phyloP scores from a whole-genome alignment of 148 eudicot genomes.

The Fallopia convolvulus region DNA sequence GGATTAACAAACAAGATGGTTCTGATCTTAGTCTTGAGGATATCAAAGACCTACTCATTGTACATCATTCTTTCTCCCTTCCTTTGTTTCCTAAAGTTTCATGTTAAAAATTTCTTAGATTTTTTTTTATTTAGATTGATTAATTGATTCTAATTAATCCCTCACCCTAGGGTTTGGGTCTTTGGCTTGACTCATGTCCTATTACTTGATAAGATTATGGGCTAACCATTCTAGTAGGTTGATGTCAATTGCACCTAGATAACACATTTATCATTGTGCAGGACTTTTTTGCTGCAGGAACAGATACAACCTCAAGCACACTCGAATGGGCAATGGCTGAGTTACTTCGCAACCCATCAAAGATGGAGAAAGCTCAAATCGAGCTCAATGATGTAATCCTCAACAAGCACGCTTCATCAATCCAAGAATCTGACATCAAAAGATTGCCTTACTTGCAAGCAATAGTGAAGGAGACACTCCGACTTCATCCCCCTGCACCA shows the following conservation, averaged over 20 bases:
- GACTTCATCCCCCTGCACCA: conserved; percentile 49
- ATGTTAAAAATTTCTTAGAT: too few relatives aligned
- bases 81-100: too few relatives aligned
- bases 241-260: background rate
- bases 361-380: conserved; percentile 5
- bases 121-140: background rate
- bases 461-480: conserved; percentile 41
- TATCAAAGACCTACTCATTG: conserved; percentile 25
- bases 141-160: too few relatives aligned
- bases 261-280: background rate
- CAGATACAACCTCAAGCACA: conserved; percentile 16
- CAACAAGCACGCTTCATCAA: background rate
- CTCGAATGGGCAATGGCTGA: conserved; percentile 18
- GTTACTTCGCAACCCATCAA: conserved; percentile 4
- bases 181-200: too few relatives aligned
- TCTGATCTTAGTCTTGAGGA: conserved; percentile 21
- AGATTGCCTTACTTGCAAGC: conserved; percentile 44
- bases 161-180: too few relatives aligned
- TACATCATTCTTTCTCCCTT: background rate
- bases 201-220: too few relatives aligned
- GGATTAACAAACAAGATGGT: conserved; percentile 12
- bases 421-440: conserved; percentile 26
- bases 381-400: conserved; percentile 13
- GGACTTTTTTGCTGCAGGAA: conserved; percentile 16
- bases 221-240: too few relatives aligned